phyloP scores from a whole-genome alignment of 192 early-diverging fungal species.

The Haplosporangium gracile region DNA sequence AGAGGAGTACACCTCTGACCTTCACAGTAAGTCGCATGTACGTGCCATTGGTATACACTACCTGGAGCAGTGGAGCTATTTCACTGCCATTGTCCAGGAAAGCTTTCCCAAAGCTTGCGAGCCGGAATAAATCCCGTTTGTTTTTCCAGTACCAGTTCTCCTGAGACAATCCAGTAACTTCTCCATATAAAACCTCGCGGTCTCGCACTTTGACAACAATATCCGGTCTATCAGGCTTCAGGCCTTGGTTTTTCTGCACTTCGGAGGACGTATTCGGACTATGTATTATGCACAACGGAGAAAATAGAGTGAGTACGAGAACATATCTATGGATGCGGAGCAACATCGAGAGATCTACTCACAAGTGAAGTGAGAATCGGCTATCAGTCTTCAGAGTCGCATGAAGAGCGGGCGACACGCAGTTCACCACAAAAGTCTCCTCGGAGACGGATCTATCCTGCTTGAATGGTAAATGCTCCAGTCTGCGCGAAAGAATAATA shows the following conservation, averaged over 20 bases:
- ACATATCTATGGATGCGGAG: not conserved
- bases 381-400: not conserved
- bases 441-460: slow-evolving; percentile 28
- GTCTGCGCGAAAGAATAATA: slow-evolving; percentile 6
- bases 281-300: slow-evolving; percentile 5
- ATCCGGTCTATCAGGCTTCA: slow-evolving; percentile 32
- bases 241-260: slow-evolving; percentile 24
- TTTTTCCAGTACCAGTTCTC: too few species aligned
- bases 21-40: slow-evolving; percentile 23
- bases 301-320: slow-evolving; percentile 4
- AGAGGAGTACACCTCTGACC: slow-evolving; percentile 14
- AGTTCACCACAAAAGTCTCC: slow-evolving; percentile 32
- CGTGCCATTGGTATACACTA: slow-evolving; percentile 24
- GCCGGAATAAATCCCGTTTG: too few species aligned
- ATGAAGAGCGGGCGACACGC: slow-evolving; percentile 22
- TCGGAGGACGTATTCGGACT: slow-evolving; percentile 26
- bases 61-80: slow-evolving; percentile 18
- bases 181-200: slow-evolving; percentile 22
- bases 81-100: slow-evolving; percentile 16
- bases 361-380: slow-evolving; percentile 28
- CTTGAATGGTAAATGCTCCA: slow-evolving; percentile 22
- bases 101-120: slow-evolving; percentile 33
- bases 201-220: slow-evolving; percentile 15
- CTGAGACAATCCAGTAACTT: slow-evolving; percentile 23
- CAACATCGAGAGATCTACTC: slow-evolving; percentile 14